phyloP scores from a whole-genome alignment of 208 protist genomes.

The Trypanosoma theileri region DNA sequence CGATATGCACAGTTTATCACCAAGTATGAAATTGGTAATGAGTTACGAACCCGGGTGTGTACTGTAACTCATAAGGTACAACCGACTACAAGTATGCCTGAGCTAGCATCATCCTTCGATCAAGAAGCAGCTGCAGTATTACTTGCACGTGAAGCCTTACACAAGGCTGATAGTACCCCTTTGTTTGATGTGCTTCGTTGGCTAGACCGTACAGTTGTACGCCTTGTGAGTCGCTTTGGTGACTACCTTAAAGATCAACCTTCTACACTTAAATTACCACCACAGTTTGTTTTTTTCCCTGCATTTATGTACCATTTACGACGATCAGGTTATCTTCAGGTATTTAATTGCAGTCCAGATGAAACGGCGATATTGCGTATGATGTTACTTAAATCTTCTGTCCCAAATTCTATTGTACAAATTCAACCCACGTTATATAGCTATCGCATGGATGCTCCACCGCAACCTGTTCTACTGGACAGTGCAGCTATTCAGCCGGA shows the following conservation, averaged over 20 bases:
- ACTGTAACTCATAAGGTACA: conserved; percentile 70
- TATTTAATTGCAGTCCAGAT: conserved; percentile 98
- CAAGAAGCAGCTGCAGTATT: conserved; percentile 97
- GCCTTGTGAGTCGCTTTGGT: conserved; percentile 96
- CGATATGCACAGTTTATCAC: conserved; percentile 95
- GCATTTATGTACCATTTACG: conserved; percentile 99
- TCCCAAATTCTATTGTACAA: conserved; percentile 95
- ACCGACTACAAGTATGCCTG: conserved; percentile 50
- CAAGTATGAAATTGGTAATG: conserved; percentile 91
- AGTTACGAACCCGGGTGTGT: conserved; percentile 86
- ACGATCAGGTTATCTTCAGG: conserved; percentile 95
- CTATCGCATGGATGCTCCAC: conserved; percentile 93
- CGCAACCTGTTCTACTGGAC: conserved; percentile 92
- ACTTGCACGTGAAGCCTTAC: conserved; percentile 96
- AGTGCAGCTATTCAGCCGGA: conserved; percentile 88
- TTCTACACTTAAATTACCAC: conserved; percentile 85
- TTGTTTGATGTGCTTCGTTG: conserved; percentile 98
- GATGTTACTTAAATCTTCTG: conserved; percentile 94
- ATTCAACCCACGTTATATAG: conserved; percentile 98
- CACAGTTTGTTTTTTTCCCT: conserved; percentile 96
- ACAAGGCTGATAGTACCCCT: conserved; percentile 96
- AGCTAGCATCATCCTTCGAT: conserved; percentile 93
- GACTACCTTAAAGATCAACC: conserved; percentile 93
- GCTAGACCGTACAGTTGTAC: conserved; percentile 98
- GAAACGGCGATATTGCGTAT: conserved; percentile 97